These are phyloP conservation scores for Biscogniauxia sp. DNA, from an alignment of 2,329 filamentous ascomycete species.

Conservation along the genomic window DNA sequence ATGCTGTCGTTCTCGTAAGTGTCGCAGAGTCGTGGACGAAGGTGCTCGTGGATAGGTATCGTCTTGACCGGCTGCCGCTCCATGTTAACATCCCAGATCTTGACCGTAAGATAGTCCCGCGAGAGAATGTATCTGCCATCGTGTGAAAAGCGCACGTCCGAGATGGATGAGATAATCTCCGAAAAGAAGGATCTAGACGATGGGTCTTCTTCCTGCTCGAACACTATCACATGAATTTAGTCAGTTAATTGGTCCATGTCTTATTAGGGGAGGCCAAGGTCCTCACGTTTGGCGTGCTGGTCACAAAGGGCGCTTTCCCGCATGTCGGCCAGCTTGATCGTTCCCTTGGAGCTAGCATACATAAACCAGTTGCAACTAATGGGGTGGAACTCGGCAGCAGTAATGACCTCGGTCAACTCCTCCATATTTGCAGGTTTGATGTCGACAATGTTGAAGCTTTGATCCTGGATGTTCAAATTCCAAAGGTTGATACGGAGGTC, in stretches of 20 bases:
- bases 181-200: constrained; percentile 98
- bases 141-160: constrained; percentile 94
- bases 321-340: constrained; percentile 99
- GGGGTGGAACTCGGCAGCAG: constrained; percentile 95
- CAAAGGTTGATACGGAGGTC: constrained; percentile 97
- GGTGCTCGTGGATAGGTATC: constrained; percentile 96
- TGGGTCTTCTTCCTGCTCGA: constrained; percentile 97
- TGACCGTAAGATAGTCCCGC: constrained; percentile 95
- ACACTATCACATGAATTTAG: constrained; percentile 58
- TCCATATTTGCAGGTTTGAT: constrained; percentile 99
- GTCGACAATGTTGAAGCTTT: constrained; percentile 99
- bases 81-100: constrained; percentile 99
- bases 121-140: constrained; percentile 97
- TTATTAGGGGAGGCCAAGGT: constrained; percentile 5
- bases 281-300: constrained; percentile 87
- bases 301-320: constrained; percentile 94
- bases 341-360: constrained; percentile 98
- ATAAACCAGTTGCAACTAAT: constrained; percentile 99
- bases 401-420: constrained; percentile 97
- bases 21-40: constrained; percentile 90
- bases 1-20: constrained; percentile 99
- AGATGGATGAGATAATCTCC: constrained; percentile 99
- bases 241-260: constrained; percentile 22
- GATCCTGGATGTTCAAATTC: constrained; percentile 98
- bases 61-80: constrained; percentile 96